Conservation (phyloP, 768 basidiomycete species). For the Tricholoma sp. region DNA sequence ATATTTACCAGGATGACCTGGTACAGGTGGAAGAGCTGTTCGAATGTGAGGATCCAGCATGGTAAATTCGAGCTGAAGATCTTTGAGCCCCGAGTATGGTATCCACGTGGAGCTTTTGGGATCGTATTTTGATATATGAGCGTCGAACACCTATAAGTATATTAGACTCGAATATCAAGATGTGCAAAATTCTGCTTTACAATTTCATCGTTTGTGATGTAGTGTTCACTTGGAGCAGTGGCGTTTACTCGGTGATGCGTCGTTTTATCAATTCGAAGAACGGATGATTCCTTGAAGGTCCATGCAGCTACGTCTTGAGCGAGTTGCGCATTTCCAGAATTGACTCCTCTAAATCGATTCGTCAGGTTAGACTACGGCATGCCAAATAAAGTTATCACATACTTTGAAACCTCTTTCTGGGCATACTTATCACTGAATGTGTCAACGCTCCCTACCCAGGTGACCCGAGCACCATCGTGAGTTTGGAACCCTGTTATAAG, state of each 20-base stretch:
- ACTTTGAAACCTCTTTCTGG: slow-evolving; percentile 57
- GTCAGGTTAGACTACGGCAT: slow-evolving; percentile 1
- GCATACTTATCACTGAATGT: slow-evolving; percentile 76
- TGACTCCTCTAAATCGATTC: slow-evolving; percentile 37
- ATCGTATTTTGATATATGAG: slow-evolving; percentile 69
- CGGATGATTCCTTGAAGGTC: slow-evolving; percentile 86
- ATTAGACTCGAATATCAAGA: neutral
- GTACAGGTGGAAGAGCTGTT: slow-evolving; percentile 59
- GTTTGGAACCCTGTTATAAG: slow-evolving; percentile 92
- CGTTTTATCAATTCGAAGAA: slow-evolving; percentile 70
- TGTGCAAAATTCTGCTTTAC: slow-evolving; percentile 34
- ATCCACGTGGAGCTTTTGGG: slow-evolving; percentile 55
- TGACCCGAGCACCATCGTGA: slow-evolving; percentile 65
- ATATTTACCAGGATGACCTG: slow-evolving; percentile 61
- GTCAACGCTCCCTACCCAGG: slow-evolving; percentile 78
- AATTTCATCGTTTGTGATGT: slow-evolving; percentile 83
- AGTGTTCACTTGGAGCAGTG: slow-evolving; percentile 58
- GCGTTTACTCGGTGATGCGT: slow-evolving; percentile 70
- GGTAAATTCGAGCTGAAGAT: slow-evolving; percentile 93
- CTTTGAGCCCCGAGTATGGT: slow-evolving; percentile 65
- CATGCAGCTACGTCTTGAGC: slow-evolving; percentile 74
- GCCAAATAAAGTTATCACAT: slow-evolving; percentile 23
- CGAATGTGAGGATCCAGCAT: slow-evolving; percentile 99
- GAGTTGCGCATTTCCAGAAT: slow-evolving; percentile 75
- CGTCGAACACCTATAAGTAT: slow-evolving; percentile 59